Evolutionary conservation across 116 monocot genomes (phyloP).

Genomic region (Papilionanthe hybrid): DNA sequence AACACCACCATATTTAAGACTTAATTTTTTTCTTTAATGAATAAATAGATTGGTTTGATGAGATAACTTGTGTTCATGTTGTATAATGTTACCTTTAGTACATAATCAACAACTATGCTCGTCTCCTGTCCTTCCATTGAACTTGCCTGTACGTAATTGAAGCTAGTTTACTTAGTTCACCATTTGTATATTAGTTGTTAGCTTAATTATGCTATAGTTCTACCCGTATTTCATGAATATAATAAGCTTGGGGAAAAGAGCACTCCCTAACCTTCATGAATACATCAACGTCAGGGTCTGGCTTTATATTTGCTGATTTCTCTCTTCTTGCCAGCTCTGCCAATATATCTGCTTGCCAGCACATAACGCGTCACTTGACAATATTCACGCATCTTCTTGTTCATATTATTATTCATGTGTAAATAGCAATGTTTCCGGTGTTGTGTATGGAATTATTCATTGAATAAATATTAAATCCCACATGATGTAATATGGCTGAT

Average conservation of each 20-base stretch:
- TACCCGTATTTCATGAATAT: too few relatives aligned
- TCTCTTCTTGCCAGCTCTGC: conserved; percentile 70
- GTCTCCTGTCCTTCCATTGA: conserved; percentile 27
- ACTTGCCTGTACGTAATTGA: conserved; percentile 7
- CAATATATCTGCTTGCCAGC: conserved; percentile 58
- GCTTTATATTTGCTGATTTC: conserved; percentile 63
- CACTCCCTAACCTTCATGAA: conserved; percentile 60
- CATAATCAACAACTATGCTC: conserved; percentile 65
- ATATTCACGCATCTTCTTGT: background rate
- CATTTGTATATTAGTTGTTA: background rate
- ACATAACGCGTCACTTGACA: background rate
- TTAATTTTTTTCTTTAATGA: background rate
- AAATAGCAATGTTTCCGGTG: too few relatives aligned
- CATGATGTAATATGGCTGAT: background rate
- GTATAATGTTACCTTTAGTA: conserved; percentile 53
- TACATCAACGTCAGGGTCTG: conserved; percentile 73
- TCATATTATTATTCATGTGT: too few relatives aligned
- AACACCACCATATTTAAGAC: too few relatives aligned
- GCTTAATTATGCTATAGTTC: too few relatives aligned
- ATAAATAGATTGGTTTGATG: background rate
- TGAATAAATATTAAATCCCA: background rate
- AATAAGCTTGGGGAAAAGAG: too few relatives aligned
- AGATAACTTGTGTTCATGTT: background rate
- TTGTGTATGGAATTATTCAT: too few relatives aligned
- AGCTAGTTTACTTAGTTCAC: background rate